These are phyloP conservation scores for Akanthomyces dipterigenus DNA, from an alignment of 2,329 filamentous ascomycete species.

Conservation along the genomic window DNA sequence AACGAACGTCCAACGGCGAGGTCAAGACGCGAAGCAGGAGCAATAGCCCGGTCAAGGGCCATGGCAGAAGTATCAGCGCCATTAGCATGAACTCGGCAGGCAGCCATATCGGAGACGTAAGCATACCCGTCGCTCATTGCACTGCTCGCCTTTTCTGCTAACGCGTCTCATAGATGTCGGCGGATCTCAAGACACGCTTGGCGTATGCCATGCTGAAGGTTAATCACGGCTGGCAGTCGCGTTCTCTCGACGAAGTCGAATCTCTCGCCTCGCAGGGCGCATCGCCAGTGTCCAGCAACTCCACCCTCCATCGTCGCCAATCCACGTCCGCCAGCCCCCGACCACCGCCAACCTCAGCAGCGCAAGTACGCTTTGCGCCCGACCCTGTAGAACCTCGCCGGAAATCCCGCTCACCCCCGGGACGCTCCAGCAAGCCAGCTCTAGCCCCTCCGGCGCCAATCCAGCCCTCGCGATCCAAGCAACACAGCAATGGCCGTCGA, in stretches of 20 bases:
- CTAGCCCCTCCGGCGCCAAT: conserved; percentile 51
- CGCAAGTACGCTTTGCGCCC: conserved; percentile 23
- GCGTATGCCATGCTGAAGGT: conserved; percentile 94
- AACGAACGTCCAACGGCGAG: conserved; percentile 70
- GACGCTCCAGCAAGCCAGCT: conserved; percentile 26
- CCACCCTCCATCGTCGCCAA: conserved; percentile 46
- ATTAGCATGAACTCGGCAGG: conserved; percentile 54
- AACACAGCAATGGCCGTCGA: conserved; percentile 37
- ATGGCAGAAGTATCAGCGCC: conserved; percentile 66
- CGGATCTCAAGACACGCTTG: conserved; percentile 73
- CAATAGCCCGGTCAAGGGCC: conserved; percentile 45
- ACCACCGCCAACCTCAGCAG: conserved; percentile 29
- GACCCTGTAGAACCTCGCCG: conserved; percentile 16
- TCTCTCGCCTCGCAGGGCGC: conserved; percentile 61
- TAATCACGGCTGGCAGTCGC: conserved; percentile 79
- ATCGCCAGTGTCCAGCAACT: conserved; percentile 55
- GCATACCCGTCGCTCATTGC: conserved; percentile 22
- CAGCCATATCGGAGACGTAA: conserved; percentile 73
- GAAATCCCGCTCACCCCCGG: conserved; percentile 32
- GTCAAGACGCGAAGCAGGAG: conserved; percentile 50
- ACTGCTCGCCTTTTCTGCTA: background rate
- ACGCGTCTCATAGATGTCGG: conserved; percentile 53
- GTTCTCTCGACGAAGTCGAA: conserved; percentile 72
- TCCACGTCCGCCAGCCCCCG: conserved; percentile 48
- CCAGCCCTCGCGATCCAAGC: conserved; percentile 42